Conservation (phyloP, 2,329 filamentous ascomycete species). For the Diaporthe ilicicola region DNA sequence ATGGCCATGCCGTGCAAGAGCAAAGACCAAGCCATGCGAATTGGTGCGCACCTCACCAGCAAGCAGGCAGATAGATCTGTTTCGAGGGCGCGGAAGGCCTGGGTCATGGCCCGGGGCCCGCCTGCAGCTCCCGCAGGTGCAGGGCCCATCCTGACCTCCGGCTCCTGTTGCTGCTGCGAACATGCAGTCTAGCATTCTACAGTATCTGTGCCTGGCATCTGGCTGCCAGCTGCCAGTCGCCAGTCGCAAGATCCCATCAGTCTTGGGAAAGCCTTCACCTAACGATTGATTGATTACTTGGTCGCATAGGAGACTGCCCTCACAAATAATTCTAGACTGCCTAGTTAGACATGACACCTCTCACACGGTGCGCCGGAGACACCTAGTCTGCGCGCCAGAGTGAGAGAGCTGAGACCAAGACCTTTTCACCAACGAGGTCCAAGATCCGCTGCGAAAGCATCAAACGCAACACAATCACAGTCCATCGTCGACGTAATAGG, state of each 20-base stretch:
- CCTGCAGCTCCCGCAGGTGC: conserved; percentile 4
- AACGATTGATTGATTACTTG: neutral
- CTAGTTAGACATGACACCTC: neutral
- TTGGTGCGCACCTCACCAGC: neutral
- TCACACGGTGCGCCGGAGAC: neutral
- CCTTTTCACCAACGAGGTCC: neutral
- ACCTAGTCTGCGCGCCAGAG: neutral
- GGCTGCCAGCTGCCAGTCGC: conserved; percentile 3
- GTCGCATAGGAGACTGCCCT: neutral
- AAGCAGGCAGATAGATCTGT: conserved; percentile 8
- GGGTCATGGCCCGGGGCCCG: neutral
- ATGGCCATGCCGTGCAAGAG: neutral
- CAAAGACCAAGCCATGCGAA: neutral
- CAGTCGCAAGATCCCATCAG: no score
- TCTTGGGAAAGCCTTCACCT: neutral
- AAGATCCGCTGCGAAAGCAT: neutral
- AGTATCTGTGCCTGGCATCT: neutral
- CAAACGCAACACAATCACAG: neutral
- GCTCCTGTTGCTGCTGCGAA: neutral
- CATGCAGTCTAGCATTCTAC: no score
- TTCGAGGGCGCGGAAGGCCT: conserved; percentile 9
- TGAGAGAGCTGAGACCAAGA: neutral
- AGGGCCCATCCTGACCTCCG: conserved; percentile 12
- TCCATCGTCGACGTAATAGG: neutral
- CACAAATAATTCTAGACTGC: neutral